phyloP scores from a whole-genome alignment of 768 basidiomycete species.

The Dioszegia aurantiaca region DNA sequence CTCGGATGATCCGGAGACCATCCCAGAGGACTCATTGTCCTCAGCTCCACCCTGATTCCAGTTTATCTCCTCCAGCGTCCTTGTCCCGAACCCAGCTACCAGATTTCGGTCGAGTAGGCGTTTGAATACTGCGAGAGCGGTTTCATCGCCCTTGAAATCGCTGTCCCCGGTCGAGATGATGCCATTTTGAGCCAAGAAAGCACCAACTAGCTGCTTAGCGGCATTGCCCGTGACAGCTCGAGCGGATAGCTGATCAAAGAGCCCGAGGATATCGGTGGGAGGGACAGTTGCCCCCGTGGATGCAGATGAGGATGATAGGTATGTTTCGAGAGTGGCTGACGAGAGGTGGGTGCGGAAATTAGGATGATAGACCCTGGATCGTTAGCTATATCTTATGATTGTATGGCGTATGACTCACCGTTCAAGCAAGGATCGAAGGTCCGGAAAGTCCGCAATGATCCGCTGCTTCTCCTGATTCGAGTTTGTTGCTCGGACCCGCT shows the following conservation, averaged over 20 bases:
- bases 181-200: conserved; percentile 26
- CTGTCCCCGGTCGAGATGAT: conserved; percentile 2
- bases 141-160: background rate
- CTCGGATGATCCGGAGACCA: background rate
- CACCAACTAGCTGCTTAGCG: conserved; percentile 19
- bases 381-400: background rate
- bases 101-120: conserved; percentile 47
- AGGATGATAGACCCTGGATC: conserved; percentile 36
- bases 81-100: conserved; percentile 44
- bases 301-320: conserved; percentile 6
- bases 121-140: conserved; percentile 30
- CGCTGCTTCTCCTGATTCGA: conserved; percentile 30
- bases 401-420: conserved; percentile 28
- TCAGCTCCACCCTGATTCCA: conserved; percentile 18
- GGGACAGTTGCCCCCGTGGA: background rate
- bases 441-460: conserved; percentile 43
- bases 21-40: background rate
- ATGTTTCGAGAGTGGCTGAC: conserved; percentile 13
- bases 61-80: conserved; percentile 26
- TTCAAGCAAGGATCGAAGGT: conserved; percentile 38
- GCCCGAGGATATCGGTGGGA: conserved; percentile 11
- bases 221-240: conserved; percentile 29
- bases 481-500: conserved; percentile 33
- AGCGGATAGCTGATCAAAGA: conserved; percentile 26
- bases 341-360: conserved; percentile 32